Conservation (phyloP, 1,139 yeast genomes). For the Diutina siamensis region DNA sequence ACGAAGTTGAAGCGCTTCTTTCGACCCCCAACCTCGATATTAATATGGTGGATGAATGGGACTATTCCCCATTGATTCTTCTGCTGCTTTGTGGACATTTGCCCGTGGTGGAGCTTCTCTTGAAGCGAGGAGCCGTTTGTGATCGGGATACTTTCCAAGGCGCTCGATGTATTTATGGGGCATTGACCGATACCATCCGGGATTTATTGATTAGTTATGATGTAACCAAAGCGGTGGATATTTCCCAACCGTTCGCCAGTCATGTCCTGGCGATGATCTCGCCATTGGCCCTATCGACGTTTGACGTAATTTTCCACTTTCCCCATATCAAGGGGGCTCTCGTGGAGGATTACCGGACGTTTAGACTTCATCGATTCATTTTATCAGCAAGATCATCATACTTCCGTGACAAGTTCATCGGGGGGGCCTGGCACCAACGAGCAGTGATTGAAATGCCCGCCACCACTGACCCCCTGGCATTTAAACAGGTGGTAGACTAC, state of each 20-base stretch:
- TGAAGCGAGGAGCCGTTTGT: constrained; percentile 59
- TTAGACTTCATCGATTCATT: constrained; percentile 28
- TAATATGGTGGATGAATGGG: constrained; percentile 61
- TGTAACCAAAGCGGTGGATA: constrained; percentile 57
- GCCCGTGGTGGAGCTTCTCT: constrained; percentile 43
- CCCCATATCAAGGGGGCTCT: constrained; percentile 11
- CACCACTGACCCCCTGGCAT: constrained; percentile 15
- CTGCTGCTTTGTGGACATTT: constrained; percentile 71
- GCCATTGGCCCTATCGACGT: constrained; percentile 16
- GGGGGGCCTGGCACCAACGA: constrained; percentile 16
- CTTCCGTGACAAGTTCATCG: constrained; percentile 16
- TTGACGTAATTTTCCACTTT: constrained; percentile 28
- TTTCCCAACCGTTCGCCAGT: constrained; percentile 63
- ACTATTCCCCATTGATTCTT: constrained; percentile 61
- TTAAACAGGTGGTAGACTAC: constrained; percentile 35
- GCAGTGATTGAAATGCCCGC: constrained; percentile 16
- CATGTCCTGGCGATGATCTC: constrained; percentile 42
- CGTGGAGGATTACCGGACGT: constrained; percentile 9
- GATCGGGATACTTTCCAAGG: constrained; percentile 76
- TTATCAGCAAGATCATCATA: constrained; percentile 26
- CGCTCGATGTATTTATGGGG: constrained; percentile 70
- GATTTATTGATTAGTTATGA: constrained; percentile 48
- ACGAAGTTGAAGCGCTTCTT: constrained; percentile 46
- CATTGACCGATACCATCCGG: constrained; percentile 55
- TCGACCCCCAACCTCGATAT: constrained; percentile 41